Evolutionary conservation across 2,329 filamentous ascomycete genomes (phyloP).

Genomic region (Endoconidiophora laricicola): DNA sequence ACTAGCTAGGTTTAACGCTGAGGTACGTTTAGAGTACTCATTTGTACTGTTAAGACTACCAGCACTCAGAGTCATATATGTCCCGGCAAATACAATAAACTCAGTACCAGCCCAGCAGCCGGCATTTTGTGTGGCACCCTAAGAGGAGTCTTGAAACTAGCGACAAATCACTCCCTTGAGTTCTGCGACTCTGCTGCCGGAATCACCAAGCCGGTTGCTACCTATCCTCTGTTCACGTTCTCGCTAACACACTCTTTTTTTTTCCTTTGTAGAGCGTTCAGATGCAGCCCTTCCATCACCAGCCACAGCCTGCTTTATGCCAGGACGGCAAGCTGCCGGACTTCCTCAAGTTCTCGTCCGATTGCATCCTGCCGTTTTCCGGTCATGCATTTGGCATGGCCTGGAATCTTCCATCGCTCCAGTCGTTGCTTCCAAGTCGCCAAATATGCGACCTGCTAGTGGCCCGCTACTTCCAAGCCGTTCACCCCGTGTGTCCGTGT

Average conservation of each 20-base stretch:
- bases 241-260: not conserved
- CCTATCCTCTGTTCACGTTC: too few relatives aligned
- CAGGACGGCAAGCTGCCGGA: slow-evolving; percentile 21
- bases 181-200: too few relatives aligned
- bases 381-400: slow-evolving; percentile 48
- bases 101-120: not conserved
- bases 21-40: slow-evolving; percentile 29
- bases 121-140: not conserved
- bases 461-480: slow-evolving; percentile 48
- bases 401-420: slow-evolving; percentile 30
- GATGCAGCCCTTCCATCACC: not conserved
- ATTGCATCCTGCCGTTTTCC: slow-evolving; percentile 52
- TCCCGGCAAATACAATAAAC: too few relatives aligned
- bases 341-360: slow-evolving; percentile 46
- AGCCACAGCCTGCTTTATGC: not conserved
- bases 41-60: too few relatives aligned
- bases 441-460: slow-evolving; percentile 43
- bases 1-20: slow-evolving; percentile 51
- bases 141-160: not conserved
- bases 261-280: not conserved
- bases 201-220: too few relatives aligned
- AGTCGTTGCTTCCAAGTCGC: slow-evolving; percentile 44
- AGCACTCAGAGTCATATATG: not conserved
- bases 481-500: slow-evolving; percentile 51
- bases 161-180: not conserved